These are phyloP conservation scores for Mallotus repandus DNA, from an alignment of 441 rosid genomes.

Conservation along the genomic window DNA sequence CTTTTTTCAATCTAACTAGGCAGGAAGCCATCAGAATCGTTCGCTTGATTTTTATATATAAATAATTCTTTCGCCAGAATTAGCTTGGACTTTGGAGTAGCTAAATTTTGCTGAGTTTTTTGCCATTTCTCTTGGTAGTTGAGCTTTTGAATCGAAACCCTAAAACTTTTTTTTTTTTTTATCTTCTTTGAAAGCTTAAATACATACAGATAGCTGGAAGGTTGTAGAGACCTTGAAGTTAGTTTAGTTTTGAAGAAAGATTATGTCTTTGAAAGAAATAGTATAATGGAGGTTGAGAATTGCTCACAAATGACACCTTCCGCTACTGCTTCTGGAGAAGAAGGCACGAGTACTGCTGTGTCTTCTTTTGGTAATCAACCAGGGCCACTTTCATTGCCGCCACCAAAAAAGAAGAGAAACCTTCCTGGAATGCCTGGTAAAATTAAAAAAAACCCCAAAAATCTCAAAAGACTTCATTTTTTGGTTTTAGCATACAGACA, in stretches of 20 bases:
- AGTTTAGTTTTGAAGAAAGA: neutral
- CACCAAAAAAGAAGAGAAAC: constrained; percentile 61
- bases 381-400: constrained; percentile 22
- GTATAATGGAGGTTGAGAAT: constrained; percentile 39
- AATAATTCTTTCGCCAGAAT: constrained; percentile 4
- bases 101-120: constrained; percentile 5
- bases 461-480: neutral
- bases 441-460: neutral
- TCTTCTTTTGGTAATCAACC: constrained; percentile 33
- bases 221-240: neutral
- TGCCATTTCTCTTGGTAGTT: neutral
- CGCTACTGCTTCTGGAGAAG: constrained; percentile 40
- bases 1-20: neutral
- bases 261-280: constrained; percentile 5
- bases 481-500: too few species aligned
- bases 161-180: neutral
- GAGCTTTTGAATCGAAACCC: constrained; percentile 18
- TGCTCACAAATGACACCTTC: constrained; percentile 40
- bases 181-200: neutral
- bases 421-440: constrained; percentile 82
- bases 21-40: constrained; percentile 11
- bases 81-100: constrained; percentile 15
- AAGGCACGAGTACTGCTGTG: constrained; percentile 4
- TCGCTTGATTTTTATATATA: neutral
- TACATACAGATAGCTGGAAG: neutral